A percentile compares a stretch with the other conserved stretches of the same genome.
Evolutionary conservation across 257 asterid species (phyloP).

Genomic region (Solanum habrochaites): DNA sequence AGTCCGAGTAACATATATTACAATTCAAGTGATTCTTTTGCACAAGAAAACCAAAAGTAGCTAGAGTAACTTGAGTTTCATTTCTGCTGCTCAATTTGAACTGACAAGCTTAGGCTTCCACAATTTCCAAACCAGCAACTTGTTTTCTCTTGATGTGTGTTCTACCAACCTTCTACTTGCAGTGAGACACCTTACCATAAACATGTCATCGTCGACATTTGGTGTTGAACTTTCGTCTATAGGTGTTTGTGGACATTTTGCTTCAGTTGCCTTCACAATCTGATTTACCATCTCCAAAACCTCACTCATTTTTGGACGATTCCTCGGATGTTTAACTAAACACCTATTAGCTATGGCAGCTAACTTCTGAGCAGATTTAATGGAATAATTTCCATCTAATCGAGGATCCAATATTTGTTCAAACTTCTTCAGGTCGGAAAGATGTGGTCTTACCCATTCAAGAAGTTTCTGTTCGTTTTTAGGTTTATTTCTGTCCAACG

Average conservation of each 20-base stretch:
- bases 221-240: conserved; percentile 11
- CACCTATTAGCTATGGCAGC: conserved; percentile 86
- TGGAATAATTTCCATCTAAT: conserved; percentile 44
- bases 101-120: conserved; percentile 40
- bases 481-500: conserved; percentile 68
- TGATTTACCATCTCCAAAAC: conserved; percentile 48
- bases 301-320: conserved; percentile 71
- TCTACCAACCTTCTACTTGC: conserved; percentile 28
- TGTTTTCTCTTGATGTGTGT: conserved; percentile 33
- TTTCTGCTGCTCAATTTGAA: conserved; percentile 5
- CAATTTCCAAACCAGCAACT: conserved; percentile 33
- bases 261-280: conserved; percentile 23
- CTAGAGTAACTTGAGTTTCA: neutral
- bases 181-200: conserved; percentile 19
- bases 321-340: conserved; percentile 52
- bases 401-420: conserved; percentile 72
- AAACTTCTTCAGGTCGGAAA: conserved; percentile 57
- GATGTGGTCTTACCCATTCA: conserved; percentile 80
- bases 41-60: neutral
- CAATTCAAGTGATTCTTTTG: neutral
- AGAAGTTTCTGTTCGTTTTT: conserved; percentile 74
- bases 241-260: conserved; percentile 5
- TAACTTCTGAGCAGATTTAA: conserved; percentile 64
- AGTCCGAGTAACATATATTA: neutral
- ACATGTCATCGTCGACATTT: conserved; percentile 9